Evolutionary conservation across 139 green algal genomes (phyloP), one percentile per base, ranked within the genome.

Genomic region (Microglena sp.): DNA sequence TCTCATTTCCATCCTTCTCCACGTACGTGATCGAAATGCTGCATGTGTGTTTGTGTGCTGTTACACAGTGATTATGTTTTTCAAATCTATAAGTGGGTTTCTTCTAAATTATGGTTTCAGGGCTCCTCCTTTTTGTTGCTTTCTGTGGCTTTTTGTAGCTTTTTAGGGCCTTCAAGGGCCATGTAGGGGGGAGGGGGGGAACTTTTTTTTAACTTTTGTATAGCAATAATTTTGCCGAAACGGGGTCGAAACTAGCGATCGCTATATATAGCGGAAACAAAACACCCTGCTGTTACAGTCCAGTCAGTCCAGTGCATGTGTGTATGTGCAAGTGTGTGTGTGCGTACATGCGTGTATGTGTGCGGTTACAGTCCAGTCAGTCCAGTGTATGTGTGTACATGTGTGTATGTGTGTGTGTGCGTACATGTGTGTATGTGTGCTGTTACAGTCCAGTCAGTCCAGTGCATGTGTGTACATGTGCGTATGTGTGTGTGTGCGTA

Each of bases 21-120:
- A 96, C 77, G 60, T 92, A 98, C 0, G 87, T 96, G 1, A 97
- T 83, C 2, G 55, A 56, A 18, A 97, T 92, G 2, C 87, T 96
- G 68, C 56, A 62, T 33, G 46, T 33, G 36, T 31, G 32, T 11
- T 6, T 66, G 5, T 30, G 7, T 50, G 33, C n/a, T 22, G 24
- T 63, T 8, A 63, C 28, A 45, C 11, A n/a, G 28, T n/a, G 50
- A n/a, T n/a, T n/a, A n/a, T n/a, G n/a, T n/a, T n/a, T n/a, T n/a
- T n/a, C n/a, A n/a, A n/a, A n/a, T n/a, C n/a, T n/a, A n/a, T n/a
- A n/a, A n/a, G n/a, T n/a, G n/a, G n/a, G n/a, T n/a, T n/a, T n/a
- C n/a, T n/a, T n/a, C n/a, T n/a, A n/a, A n/a, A n/a, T 59, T 11
- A n/a, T 59, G 22, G 50, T 21, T n/a, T 18, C 15, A n/a, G 6